These are phyloP conservation scores for Aureobasidium uvarum DNA, from an alignment of 2,329 filamentous ascomycete genomes.

Conservation along the genomic window DNA sequence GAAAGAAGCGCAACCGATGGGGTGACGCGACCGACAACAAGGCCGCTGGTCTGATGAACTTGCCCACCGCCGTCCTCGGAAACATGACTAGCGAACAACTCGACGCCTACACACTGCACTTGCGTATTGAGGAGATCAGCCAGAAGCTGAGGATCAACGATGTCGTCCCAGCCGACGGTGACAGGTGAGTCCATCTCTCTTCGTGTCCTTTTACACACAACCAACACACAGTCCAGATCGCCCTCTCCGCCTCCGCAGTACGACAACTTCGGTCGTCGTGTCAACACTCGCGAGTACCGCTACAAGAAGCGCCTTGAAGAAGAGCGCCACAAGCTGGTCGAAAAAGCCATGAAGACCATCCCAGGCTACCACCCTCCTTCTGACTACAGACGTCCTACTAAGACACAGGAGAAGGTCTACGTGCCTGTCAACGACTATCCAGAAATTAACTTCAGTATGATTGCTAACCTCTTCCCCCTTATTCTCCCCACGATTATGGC, in stretches of 20 bases:
- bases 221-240: slow-evolving; percentile 60
- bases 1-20: slow-evolving; percentile 99
- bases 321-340: slow-evolving; percentile 96
- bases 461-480: slow-evolving; percentile 76
- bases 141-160: slow-evolving; percentile 99
- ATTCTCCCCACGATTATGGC: slow-evolving; percentile 19
- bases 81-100: slow-evolving; percentile 99
- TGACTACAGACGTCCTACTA: slow-evolving; percentile 97
- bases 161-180: slow-evolving; percentile 93
- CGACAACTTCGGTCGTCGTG: slow-evolving; percentile 98
- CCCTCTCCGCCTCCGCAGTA: slow-evolving; percentile 95
- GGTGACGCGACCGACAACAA: slow-evolving; percentile 98
- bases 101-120: slow-evolving; percentile 91
- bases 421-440: slow-evolving; percentile 99
- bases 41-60: slow-evolving; percentile 93
- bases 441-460: slow-evolving; percentile 99
- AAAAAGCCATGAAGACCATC: slow-evolving; percentile 99
- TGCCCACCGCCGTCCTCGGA: slow-evolving; percentile 92
- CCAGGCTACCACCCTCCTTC: slow-evolving; percentile 98
- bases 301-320: slow-evolving; percentile 98
- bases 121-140: slow-evolving; percentile 98
- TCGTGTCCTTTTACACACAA: slow-evolving; percentile 3
- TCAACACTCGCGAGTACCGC: slow-evolving; percentile 97
- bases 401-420: slow-evolving; percentile 99
- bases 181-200: slow-evolving; percentile 65